Base-by-base conservation (phyloP, 768 basidiomycete species). In the Tulasnella sp. region DNA sequence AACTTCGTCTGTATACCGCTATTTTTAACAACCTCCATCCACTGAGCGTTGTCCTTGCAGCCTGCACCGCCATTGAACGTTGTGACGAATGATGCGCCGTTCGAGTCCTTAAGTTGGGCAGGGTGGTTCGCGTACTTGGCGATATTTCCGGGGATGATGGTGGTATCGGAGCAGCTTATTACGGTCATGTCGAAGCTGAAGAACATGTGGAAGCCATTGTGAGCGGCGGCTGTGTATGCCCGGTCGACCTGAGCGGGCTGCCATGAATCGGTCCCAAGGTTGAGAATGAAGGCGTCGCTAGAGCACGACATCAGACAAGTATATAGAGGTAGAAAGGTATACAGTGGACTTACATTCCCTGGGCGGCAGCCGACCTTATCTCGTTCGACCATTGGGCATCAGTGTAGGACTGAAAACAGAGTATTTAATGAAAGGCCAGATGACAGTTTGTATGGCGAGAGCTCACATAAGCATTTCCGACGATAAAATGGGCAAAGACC, bases 21-120 rank as follows among this genome's bases (percentile, higher is more conserved):
- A 73, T 72, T 32, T 75, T 69, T 69, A 78, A 87, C 64, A 77
- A 78, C 19, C 67, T 71, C 52, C 68, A 72, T 59, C 86, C 86
- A 86, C 27, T 80, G 85, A 3, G 76, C 71, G n/a, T 74, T 65
- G 24, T 73, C 71, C 56, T 72, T 79, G 7, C 65, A 73, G 44
- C 62, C 56, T 38, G 34, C 34, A 27, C 67, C 64, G 10, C 73
- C 73, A 15, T 69, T 65, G 60, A 73, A 74, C 7, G 71, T 70
- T 1, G 67, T 66, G 34, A 71, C 64, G 29, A 74, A 61, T n/a
- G 63, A 27, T 11, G 27, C 48, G 30, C 67, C 67, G 27, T 63
- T 61, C 4, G 66, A 58, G 61, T 71, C 70, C 45, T 41, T 65
- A 10, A 70, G 71, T 51, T 72, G 71, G 51, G 65, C 61, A 1